Conservation (phyloP, 345 rosid species). For the Cardamine resedifolia region DNA sequence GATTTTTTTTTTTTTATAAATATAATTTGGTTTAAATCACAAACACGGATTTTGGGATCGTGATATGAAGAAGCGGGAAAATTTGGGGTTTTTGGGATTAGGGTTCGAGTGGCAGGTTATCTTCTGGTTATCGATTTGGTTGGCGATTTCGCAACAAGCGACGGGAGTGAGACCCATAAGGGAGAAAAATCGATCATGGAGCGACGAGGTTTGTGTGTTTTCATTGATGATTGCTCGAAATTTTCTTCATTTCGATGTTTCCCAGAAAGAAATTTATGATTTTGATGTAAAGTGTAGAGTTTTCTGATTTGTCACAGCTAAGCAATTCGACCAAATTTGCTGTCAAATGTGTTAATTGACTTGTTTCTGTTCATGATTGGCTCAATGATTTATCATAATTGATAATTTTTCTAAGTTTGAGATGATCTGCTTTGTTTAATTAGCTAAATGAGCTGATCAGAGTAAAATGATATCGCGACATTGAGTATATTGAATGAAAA, state of each 20-base stretch:
- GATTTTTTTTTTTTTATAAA: background rate
- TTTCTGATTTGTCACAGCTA: background rate
- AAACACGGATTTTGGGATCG: slow-evolving; percentile 31
- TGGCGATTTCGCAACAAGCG: slow-evolving; percentile 53
- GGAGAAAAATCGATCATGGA: slow-evolving; percentile 84
- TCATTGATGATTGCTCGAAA: slow-evolving; percentile 10
- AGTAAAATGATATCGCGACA: background rate
- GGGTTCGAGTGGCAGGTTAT: slow-evolving; percentile 46
- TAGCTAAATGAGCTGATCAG: background rate
- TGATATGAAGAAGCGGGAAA: slow-evolving; percentile 47
- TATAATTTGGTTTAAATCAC: background rate
- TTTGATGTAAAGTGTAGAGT: background rate
- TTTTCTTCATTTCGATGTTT: slow-evolving; percentile 3
- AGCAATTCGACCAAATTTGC: background rate
- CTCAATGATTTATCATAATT: background rate
- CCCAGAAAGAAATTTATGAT: background rate
- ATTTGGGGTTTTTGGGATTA: slow-evolving; percentile 41
- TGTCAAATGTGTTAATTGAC: slow-evolving; percentile 16
- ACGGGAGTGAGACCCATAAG: slow-evolving; percentile 80
- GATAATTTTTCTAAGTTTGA: background rate
- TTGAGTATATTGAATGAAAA: background rate
- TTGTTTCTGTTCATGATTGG: slow-evolving; percentile 9
- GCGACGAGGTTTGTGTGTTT: slow-evolving; percentile 74
- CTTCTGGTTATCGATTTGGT: slow-evolving; percentile 59
- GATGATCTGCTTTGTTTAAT: background rate